phyloP scores from a whole-genome alignment of 495 filamentous ascomycete genomes.

The Choiromyces venosus region DNA sequence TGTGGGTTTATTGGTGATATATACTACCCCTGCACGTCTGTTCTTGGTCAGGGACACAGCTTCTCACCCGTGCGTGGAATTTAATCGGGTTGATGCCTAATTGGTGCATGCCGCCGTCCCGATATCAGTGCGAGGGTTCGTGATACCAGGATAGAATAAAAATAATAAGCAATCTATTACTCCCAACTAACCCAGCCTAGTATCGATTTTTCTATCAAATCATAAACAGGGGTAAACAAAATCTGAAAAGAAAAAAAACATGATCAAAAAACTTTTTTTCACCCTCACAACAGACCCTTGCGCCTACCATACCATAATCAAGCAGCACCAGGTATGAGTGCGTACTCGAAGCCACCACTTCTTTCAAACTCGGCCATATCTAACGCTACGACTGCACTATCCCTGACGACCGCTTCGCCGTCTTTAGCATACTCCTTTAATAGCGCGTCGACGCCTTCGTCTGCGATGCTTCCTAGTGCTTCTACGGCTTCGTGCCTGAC shows the following conservation, averaged over 20 bases:
- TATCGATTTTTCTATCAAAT: neutral
- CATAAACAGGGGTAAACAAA: neutral
- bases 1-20: neutral
- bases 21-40: neutral
- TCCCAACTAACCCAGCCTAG: neutral
- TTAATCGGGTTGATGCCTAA: neutral
- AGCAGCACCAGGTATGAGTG: slow-evolving; percentile 63
- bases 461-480: slow-evolving; percentile 90
- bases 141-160: neutral
- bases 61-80: neutral
- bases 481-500: slow-evolving; percentile 97
- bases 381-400: slow-evolving; percentile 88
- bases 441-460: slow-evolving; percentile 83
- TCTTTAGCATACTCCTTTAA: slow-evolving; percentile 81
- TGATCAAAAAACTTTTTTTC: too few species aligned
- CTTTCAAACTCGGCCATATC: slow-evolving; percentile 99
- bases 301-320: neutral
- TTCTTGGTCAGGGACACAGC: neutral
- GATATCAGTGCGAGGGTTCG: neutral
- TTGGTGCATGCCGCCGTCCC: neutral
- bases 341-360: slow-evolving; percentile 83
- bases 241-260: neutral
- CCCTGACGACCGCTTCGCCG: slow-evolving; percentile 83
- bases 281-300: neutral
- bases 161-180: neutral